These are phyloP conservation scores for Candida dendrica DNA, from an alignment of 805 yeast species.

Conservation along the genomic window DNA sequence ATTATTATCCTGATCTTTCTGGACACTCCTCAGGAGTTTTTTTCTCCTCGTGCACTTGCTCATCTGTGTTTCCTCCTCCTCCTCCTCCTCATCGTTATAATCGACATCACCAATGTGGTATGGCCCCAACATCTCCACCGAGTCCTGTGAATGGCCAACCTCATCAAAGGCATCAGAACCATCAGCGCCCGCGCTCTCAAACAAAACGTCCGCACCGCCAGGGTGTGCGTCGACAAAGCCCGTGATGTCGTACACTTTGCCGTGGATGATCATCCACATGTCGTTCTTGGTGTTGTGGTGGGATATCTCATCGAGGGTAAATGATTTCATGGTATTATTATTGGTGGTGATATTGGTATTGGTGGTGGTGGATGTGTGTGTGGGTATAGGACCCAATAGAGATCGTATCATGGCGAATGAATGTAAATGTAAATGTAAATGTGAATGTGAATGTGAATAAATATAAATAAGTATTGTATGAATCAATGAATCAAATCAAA, in stretches of 20 bases:
- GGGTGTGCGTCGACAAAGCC: constrained; percentile 69
- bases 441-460: too few relatives aligned
- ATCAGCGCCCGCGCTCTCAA: constrained; percentile 69
- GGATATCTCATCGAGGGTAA: constrained; percentile 9
- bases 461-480: too few relatives aligned
- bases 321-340: neutral
- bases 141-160: constrained; percentile 96
- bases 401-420: neutral
- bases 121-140: constrained; percentile 64
- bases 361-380: too few relatives aligned
- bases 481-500: too few relatives aligned
- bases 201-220: constrained; percentile 58
- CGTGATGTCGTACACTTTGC: constrained; percentile 72
- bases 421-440: too few relatives aligned
- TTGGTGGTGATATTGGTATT: too few relatives aligned
- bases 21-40: too few relatives aligned
- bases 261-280: constrained; percentile 79
- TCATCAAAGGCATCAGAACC: constrained; percentile 84
- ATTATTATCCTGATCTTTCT: too few relatives aligned
- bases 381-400: too few relatives aligned
- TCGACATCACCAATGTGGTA: constrained; percentile 52
- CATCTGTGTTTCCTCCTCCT: too few relatives aligned
- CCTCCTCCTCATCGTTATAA: too few relatives aligned
- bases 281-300: constrained; percentile 27
- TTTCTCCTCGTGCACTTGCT: too few relatives aligned